These are phyloP conservation scores for Whalleya microplaca DNA, from an alignment of 2,329 filamentous ascomycete species.

Conservation along the genomic window DNA sequence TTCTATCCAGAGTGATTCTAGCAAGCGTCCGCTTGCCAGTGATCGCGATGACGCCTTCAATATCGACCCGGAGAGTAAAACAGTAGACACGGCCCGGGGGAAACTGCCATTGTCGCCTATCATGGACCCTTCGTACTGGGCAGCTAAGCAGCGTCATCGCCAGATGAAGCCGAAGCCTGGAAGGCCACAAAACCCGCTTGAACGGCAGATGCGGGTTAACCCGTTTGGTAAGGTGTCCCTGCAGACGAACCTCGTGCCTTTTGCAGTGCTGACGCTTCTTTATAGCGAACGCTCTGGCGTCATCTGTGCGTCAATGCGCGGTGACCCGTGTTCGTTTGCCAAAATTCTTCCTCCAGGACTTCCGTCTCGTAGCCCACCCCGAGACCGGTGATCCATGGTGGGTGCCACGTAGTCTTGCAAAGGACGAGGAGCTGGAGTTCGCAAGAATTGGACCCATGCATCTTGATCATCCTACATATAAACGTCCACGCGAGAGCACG, in stretches of 20 bases:
- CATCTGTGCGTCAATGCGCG: constrained; percentile 60
- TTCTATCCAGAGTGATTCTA: not conserved
- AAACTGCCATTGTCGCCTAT: constrained; percentile 58
- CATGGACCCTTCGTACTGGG: constrained; percentile 55
- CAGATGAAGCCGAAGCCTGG: constrained; percentile 41
- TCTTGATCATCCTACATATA: no score
- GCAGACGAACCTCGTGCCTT: not conserved
- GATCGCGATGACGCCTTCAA: constrained; percentile 34
- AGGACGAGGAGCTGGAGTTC: no score
- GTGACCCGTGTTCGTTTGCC: constrained; percentile 57
- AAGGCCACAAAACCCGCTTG: constrained; percentile 50
- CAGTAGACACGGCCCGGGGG: constrained; percentile 49
- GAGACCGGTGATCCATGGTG: constrained; percentile 57
- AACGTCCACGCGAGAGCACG: no score
- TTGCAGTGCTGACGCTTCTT: constrained; percentile 1
- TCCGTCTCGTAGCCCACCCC: constrained; percentile 60
- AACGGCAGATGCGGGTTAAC: constrained; percentile 62
- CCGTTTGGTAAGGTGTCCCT: constrained; percentile 58
- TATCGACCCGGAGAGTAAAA: constrained; percentile 47
- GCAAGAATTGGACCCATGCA: no score
- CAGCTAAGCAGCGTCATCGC: constrained; percentile 48
- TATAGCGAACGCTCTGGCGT: constrained; percentile 65
- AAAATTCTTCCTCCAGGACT: constrained; percentile 64
- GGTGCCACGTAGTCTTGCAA: constrained; percentile 51
- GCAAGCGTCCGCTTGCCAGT: constrained; percentile 1